Conservation (phyloP, 225 moss, liverwort and hornwort genomes). For the Bryum argenteum region DNA sequence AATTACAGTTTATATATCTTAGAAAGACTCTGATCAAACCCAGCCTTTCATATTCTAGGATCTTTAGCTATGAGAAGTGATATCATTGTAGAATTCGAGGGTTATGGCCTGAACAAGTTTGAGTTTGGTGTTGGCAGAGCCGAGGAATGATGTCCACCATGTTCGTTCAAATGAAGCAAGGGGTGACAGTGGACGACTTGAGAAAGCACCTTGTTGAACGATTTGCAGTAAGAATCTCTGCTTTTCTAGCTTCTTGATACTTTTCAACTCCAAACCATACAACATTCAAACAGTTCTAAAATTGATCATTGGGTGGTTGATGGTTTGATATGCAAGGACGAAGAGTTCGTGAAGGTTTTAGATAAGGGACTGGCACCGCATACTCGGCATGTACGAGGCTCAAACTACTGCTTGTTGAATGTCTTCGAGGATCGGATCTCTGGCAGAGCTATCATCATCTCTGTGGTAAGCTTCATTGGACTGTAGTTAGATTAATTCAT, state of each 20-base stretch:
- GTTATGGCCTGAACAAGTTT: background rate
- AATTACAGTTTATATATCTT: too few species aligned
- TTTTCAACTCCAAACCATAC: background rate
- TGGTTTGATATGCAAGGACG: slow-evolving; percentile 45
- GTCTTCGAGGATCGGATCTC: slow-evolving; percentile 76
- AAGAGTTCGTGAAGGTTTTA: slow-evolving; percentile 68
- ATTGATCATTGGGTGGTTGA: background rate
- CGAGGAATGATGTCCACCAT: slow-evolving; percentile 87
- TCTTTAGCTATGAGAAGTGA: too few species aligned
- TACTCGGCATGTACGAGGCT: slow-evolving; percentile 66
- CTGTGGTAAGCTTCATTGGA: slow-evolving; percentile 45
- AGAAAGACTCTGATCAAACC: too few species aligned
- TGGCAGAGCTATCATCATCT: slow-evolving; percentile 75
- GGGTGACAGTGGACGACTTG: slow-evolving; percentile 54
- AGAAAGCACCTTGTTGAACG: slow-evolving; percentile 46
- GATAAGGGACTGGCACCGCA: slow-evolving; percentile 58
- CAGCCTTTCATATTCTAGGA: too few species aligned
- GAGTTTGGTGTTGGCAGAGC: slow-evolving; percentile 38
- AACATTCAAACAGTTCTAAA: too few species aligned
- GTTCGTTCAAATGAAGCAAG: slow-evolving; percentile 73
- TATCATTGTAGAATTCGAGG: too few species aligned
- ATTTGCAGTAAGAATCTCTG: slow-evolving; percentile 23
- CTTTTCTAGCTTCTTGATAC: background rate
- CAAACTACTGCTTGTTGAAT: slow-evolving; percentile 72
- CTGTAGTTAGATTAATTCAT: too few species aligned